phyloP scores from a whole-genome alignment of 805 yeast genomes.

The Teunomyces gatunensis region DNA sequence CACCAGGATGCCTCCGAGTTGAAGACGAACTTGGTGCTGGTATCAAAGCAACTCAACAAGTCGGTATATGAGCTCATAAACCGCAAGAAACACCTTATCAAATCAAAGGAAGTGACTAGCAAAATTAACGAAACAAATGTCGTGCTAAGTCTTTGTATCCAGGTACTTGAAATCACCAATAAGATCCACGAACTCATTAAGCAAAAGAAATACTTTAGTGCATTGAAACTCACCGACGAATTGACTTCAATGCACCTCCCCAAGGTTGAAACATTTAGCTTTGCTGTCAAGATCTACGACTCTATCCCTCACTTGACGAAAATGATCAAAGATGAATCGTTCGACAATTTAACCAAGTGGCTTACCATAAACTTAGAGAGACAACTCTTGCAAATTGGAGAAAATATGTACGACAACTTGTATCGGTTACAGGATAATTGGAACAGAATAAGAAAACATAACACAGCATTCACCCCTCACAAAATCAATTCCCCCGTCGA shows the following conservation, averaged over 20 bases:
- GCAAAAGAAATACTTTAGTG: slow-evolving; percentile 75
- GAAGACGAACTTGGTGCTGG: slow-evolving; percentile 50
- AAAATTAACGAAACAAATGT: slow-evolving; percentile 72
- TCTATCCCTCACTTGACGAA: slow-evolving; percentile 75
- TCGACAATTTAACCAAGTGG: slow-evolving; percentile 63
- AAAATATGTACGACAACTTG: slow-evolving; percentile 51
- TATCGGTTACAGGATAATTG: slow-evolving; percentile 58
- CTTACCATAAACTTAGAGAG: slow-evolving; percentile 59
- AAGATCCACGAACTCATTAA: slow-evolving; percentile 78
- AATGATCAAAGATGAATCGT: slow-evolving; percentile 71
- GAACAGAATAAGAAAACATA: slow-evolving; percentile 46
- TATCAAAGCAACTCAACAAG: slow-evolving; percentile 56
- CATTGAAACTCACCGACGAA: slow-evolving; percentile 78
- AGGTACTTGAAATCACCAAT: slow-evolving; percentile 81
- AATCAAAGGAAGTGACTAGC: slow-evolving; percentile 58
- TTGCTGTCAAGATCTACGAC: slow-evolving; percentile 67
- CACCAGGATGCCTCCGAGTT: slow-evolving; percentile 56
- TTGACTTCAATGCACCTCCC: slow-evolving; percentile 66
- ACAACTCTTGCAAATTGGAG: slow-evolving; percentile 59
- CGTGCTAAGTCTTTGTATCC: slow-evolving; percentile 69
- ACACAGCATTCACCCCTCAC: slow-evolving; percentile 47
- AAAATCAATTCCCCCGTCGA: slow-evolving; percentile 88
- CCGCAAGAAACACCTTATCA: slow-evolving; percentile 57
- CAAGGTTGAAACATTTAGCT: slow-evolving; percentile 69
- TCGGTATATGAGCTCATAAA: slow-evolving; percentile 66